Base-by-base conservation (phyloP, 2,329 filamentous ascomycete genomes). In the Pestalotiopsis sp. region DNA sequence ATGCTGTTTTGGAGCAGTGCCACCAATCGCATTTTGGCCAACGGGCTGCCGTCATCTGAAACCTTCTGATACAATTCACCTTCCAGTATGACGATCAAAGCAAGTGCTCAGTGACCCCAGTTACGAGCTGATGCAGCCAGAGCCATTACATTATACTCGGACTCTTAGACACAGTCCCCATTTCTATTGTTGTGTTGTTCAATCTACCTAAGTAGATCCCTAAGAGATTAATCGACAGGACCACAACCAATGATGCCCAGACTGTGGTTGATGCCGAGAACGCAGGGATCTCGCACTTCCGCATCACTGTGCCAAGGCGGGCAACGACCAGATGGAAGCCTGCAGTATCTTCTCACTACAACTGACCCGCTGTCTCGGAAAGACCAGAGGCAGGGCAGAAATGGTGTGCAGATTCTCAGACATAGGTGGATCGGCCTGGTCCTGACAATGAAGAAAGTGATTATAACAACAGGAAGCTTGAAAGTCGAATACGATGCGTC, bases 1-100 rank as follows among this genome's bases (percentile, higher is more conserved):
- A 52, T 52, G 14, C 20, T n/a, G 45, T n/a, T 52, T 20, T 52
- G 45, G n/a, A 52, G 45, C 45, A 52, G 45, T 52, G n/a, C 31
- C 57, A 60, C 57, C 57, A 11, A 27, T 36, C 57, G 57, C 57
- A 60, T 60, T 60, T 36, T 60, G 57, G 20, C 57, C 57, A 60
- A 60, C 57, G 23, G 57, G 23, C 31, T 60, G 57, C 57, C 57
- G 23, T 36, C 31, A 36, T 27, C 57, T 36, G 57, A 60, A 23
- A 60, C 57, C 57, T 36, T 60, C 57, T 60, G 57, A 25, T 36
- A 36, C 23, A 60, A 3, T 60, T 36, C 12, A 27, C 45, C 45
- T 20, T 52, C 14, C 45, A 52, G 45, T 52, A 52, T 52, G 45
- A 52, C 45, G 14, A 52, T 52, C 20, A 17, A 23, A 23, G n/a